phyloP scores from a whole-genome alignment of 306 rosid species.

The Cicer arietinum region DNA sequence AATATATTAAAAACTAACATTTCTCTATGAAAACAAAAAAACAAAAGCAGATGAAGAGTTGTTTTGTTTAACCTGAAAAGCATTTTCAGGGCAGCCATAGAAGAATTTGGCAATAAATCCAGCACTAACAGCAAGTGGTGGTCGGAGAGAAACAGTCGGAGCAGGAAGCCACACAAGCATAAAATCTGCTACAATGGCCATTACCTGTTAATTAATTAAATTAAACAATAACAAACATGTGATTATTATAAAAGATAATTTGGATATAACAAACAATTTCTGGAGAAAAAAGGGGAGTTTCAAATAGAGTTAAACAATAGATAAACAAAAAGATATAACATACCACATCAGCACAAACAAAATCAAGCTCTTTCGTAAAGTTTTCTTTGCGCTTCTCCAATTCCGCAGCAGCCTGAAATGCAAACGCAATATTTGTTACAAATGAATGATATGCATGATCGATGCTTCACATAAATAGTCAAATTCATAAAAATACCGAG shows the following conservation, averaged over 20 bases:
- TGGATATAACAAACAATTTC: slow-evolving; percentile 6
- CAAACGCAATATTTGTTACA: not conserved
- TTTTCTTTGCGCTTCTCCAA: slow-evolving; percentile 86
- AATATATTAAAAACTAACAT: too few species aligned
- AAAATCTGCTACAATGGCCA: slow-evolving; percentile 97
- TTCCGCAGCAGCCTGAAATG: slow-evolving; percentile 93
- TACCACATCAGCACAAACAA: slow-evolving; percentile 98
- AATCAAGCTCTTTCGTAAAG: slow-evolving; percentile 86
- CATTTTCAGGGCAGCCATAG: slow-evolving; percentile 94
- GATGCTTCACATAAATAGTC: slow-evolving; percentile 14
- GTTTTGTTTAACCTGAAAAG: slow-evolving; percentile 77
- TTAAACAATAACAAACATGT: not conserved
- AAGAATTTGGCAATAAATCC: slow-evolving; percentile 80
- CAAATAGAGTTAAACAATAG: slow-evolving; percentile 6
- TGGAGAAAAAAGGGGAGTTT: not conserved
- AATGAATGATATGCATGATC: not conserved
- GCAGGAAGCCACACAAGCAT: slow-evolving; percentile 98
- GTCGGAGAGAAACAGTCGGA: slow-evolving; percentile 85
- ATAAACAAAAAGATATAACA: slow-evolving; percentile 37
- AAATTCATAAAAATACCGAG: not conserved
- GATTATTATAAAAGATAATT: slow-evolving; percentile 1
- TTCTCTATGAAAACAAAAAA: not conserved
- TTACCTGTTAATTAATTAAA: slow-evolving; percentile 56
- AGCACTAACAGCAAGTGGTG: slow-evolving; percentile 74
- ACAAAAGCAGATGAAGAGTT: not conserved